Conservation (phyloP, 2,329 filamentous ascomycete species). For the Alternaria solani region DNA sequence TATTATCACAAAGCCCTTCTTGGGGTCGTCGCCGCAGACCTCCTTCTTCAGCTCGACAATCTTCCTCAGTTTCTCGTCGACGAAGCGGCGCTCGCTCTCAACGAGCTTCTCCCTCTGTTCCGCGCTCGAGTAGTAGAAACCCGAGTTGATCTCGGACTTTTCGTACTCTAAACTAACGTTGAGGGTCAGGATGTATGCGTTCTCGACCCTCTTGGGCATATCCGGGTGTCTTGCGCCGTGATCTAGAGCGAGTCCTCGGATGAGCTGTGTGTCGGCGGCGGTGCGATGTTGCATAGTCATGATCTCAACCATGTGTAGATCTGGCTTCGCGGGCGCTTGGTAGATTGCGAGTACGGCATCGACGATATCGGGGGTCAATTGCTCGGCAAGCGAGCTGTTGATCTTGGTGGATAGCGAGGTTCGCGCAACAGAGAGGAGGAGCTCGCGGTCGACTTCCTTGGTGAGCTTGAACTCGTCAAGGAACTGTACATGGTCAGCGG, state of each 20-base stretch:
- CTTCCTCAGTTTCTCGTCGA: conserved; percentile 95
- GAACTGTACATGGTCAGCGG: conserved; percentile 65
- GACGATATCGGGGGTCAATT: conserved; percentile 93
- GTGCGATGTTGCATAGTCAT: conserved; percentile 99
- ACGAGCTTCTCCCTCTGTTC: conserved; percentile 98
- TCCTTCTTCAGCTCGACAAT: conserved; percentile 98
- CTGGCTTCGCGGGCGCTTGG: conserved; percentile 86
- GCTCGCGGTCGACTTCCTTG: conserved; percentile 88
- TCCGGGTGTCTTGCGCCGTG: conserved; percentile 97
- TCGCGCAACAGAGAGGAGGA: conserved; percentile 89
- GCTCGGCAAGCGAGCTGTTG: conserved; percentile 85
- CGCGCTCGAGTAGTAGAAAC: conserved; percentile 97
- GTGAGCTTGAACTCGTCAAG: conserved; percentile 92
- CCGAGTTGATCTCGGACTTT: conserved; percentile 98
- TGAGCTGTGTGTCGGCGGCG: conserved; percentile 94
- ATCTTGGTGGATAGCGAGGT: conserved; percentile 97
- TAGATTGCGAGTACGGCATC: conserved; percentile 96
- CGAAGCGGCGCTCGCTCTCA: conserved; percentile 93
- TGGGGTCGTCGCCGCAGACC: conserved; percentile 90
- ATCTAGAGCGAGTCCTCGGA: conserved; percentile 89
- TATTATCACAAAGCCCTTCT: conserved; percentile 96
- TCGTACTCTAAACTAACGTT: conserved; percentile 99
- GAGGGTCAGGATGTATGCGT: conserved; percentile 91
- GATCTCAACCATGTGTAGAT: conserved; percentile 99
- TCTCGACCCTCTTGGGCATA: conserved; percentile 96